These are phyloP conservation scores for Talaromyces proteolyticus DNA, from an alignment of 495 filamentous ascomycete species.

Conservation along the genomic window DNA sequence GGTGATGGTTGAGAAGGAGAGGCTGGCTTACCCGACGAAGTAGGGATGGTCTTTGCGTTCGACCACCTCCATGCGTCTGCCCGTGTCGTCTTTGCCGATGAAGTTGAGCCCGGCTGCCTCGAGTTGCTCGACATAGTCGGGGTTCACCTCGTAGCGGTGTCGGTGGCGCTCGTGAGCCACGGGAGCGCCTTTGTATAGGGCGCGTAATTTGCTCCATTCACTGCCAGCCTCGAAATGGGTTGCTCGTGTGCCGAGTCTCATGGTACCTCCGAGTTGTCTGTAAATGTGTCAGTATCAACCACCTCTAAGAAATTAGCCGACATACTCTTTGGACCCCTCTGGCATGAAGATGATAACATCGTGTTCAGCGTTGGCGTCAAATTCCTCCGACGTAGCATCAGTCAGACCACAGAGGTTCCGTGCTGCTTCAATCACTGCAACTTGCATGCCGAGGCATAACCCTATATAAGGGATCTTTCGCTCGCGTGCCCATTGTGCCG, in stretches of 20 bases:
- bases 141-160: slow-evolving; percentile 42
- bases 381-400: slow-evolving; percentile 55
- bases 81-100: slow-evolving; percentile 59
- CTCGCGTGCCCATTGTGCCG: slow-evolving; percentile 67
- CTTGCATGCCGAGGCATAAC: slow-evolving; percentile 82
- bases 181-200: slow-evolving; percentile 47
- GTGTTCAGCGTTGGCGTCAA: slow-evolving; percentile 42
- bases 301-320: not conserved
- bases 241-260: slow-evolving; percentile 67
- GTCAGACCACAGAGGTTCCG: slow-evolving; percentile 49
- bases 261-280: slow-evolving; percentile 64
- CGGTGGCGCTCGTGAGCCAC: slow-evolving; percentile 44
- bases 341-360: slow-evolving; percentile 70
- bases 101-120: slow-evolving; percentile 29
- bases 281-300: slow-evolving; percentile 14
- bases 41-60: slow-evolving; percentile 73
- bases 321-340: slow-evolving; percentile 47
- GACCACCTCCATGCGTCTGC: slow-evolving; percentile 69
- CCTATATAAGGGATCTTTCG: slow-evolving; percentile 67
- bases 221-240: slow-evolving; percentile 60
- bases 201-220: slow-evolving; percentile 63
- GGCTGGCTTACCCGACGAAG: slow-evolving; percentile 41
- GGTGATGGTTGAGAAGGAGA: too few species aligned
- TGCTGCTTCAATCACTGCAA: slow-evolving; percentile 75
- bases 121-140: slow-evolving; percentile 26